Base-by-base conservation (phyloP, 345 rosid genomes). In the Passiflora organensis region DNA sequence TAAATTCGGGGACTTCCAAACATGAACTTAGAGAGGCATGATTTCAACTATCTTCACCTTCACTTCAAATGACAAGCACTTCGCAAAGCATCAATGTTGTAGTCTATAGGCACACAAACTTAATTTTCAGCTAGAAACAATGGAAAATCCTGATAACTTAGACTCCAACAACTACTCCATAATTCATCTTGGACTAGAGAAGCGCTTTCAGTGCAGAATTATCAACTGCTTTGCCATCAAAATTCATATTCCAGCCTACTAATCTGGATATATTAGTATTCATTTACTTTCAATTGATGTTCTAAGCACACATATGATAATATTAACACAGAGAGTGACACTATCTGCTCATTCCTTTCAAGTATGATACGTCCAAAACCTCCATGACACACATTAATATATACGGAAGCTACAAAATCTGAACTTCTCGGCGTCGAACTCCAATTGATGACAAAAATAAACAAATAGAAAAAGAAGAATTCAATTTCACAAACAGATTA, bases 271-370 rank as follows among this genome's bases (percentile, higher is more conserved):
- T n/a, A n/a, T 14, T n/a, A 32, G n/a, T 8, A 25, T 5, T 51
- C 45, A 9, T 34, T 37, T 49, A 39, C 43, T 49, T 37, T 51
- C 34, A 22, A 56, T 21, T 52, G 13, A 21, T 56, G 57, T 56
- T 22, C 48, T 52, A 44, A 52, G n/a, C 21, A 23, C 50, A 39
- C 38, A 13, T 22, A 25, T 25, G 13, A 51, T 17, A 36, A 43
- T 32, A 21, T 21, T 50, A 19, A n/a, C n/a, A n/a, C 37, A 25
- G 16, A 15, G 13, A 51, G 17, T 4, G 11, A 10, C 18, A 15
- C 10, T 1, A 1, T 49, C 10, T 15, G n/a, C 8, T 25, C 39
- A 24, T 51, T 51, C 1, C 25, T 14, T 25, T n/a, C 16, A 2
- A 28, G n/a, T n/a, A n/a, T n/a, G 34, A 8, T 2, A 3, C 34